Evolutionary conservation across 2,329 filamentous ascomycete genomes (phyloP).

Genomic region (Cladosporium cucumerinum): DNA sequence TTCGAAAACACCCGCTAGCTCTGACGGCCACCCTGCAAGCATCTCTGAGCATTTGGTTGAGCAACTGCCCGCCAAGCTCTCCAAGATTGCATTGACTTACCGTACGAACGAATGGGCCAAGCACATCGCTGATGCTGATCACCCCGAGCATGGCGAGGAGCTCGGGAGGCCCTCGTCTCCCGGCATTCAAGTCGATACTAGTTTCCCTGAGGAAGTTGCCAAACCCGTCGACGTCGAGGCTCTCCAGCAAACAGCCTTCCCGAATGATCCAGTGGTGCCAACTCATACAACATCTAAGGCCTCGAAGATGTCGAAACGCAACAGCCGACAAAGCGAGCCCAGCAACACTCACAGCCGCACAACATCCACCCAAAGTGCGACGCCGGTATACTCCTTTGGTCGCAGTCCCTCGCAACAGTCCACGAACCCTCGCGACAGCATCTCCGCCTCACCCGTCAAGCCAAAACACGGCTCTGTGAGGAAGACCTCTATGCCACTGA

Average conservation of each 20-base stretch:
- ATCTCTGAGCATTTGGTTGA: conserved; percentile 48
- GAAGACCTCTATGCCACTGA: conserved; percentile 33
- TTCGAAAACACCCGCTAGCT: background rate
- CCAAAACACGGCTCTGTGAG: conserved; percentile 25
- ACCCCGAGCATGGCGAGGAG: conserved; percentile 60
- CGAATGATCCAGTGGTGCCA: conserved; percentile 42
- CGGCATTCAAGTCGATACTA: conserved; percentile 36
- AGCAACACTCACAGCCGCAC: conserved; percentile 1
- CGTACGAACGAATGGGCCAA: conserved; percentile 97
- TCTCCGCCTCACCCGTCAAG: background rate
- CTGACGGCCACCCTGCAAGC: conserved; percentile 8
- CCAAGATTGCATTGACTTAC: conserved; percentile 75
- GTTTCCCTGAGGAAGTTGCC: conserved; percentile 17
- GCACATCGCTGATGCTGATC: conserved; percentile 74
- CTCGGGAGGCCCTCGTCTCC: conserved; percentile 32
- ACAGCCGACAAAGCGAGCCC: conserved; percentile 12
- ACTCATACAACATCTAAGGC: conserved; percentile 39
- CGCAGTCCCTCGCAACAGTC: conserved; percentile 18
- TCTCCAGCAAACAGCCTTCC: conserved; percentile 13
- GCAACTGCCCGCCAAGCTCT: conserved; percentile 66
- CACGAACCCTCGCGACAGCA: conserved; percentile 19
- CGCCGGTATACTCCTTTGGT: conserved; percentile 23
- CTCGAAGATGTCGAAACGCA: conserved; percentile 19
- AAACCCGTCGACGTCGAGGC: conserved; percentile 21
- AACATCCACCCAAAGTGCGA: conserved; percentile 12